A percentile compares a stretch with the other conserved stretches of the same genome.
phyloP scores from a whole-genome alignment of 495 filamentous ascomycete genomes.

The Aspergillus carlsbadensis region DNA sequence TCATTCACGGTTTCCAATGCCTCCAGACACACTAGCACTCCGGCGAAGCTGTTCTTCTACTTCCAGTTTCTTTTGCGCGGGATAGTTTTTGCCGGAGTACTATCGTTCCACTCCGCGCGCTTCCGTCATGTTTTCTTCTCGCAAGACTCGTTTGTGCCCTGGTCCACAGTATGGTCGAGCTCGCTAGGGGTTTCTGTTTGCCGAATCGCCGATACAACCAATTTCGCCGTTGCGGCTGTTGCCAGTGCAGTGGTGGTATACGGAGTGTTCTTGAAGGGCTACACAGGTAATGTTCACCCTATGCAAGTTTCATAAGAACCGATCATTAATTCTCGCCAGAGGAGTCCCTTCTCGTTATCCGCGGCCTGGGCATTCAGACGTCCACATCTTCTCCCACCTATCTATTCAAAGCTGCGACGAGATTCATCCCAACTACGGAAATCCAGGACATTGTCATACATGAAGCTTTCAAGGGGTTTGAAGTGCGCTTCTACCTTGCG shows the following conservation, averaged over 20 bases:
- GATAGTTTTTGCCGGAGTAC: slow-evolving; percentile 38
- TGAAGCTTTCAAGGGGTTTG: slow-evolving; percentile 92
- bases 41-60: slow-evolving; percentile 53
- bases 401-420: slow-evolving; percentile 62
- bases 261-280: slow-evolving; percentile 47
- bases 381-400: slow-evolving; percentile 64
- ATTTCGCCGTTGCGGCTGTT: slow-evolving; percentile 27
- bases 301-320: not conserved
- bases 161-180: slow-evolving; percentile 37
- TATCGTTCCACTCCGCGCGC: slow-evolving; percentile 42
- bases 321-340: slow-evolving; percentile 46
- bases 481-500: slow-evolving; percentile 84
- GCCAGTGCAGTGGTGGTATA: slow-evolving; percentile 38
- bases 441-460: slow-evolving; percentile 93
- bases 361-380: slow-evolving; percentile 90
- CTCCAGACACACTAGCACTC: slow-evolving; percentile 52
- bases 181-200: slow-evolving; percentile 27
- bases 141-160: slow-evolving; percentile 24
- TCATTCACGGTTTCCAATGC: slow-evolving; percentile 82
- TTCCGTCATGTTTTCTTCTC: slow-evolving; percentile 28
- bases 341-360: slow-evolving; percentile 85
- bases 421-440: slow-evolving; percentile 90
- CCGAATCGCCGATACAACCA: slow-evolving; percentile 38
- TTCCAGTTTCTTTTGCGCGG: slow-evolving; percentile 50
- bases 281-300: slow-evolving; percentile 43